These are phyloP conservation scores for Sclerospora graminicola DNA, from an alignment of 352 stramenopile genomes.

Conservation along the genomic window DNA sequence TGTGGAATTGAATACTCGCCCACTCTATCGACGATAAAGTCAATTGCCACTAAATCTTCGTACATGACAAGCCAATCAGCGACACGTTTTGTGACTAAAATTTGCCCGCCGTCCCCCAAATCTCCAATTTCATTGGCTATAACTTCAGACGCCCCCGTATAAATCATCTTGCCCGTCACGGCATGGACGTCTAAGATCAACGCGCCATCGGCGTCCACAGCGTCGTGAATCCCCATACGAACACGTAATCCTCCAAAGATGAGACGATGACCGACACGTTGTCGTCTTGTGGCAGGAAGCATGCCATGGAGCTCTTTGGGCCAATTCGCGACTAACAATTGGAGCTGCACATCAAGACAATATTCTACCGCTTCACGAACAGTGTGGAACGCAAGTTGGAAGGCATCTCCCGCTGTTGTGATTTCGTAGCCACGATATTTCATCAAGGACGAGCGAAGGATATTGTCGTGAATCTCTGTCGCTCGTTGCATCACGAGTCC, in stretches of 20 bases:
- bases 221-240: constrained; percentile 54
- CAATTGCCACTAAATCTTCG: too few relatives aligned
- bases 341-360: constrained; percentile 46
- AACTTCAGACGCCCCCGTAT: too few relatives aligned
- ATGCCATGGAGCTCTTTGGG: constrained; percentile 44
- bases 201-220: constrained; percentile 27
- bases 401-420: constrained; percentile 56
- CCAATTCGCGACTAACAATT: constrained; percentile 43
- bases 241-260: constrained; percentile 45
- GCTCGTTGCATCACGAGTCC: constrained; percentile 34
- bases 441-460: constrained; percentile 24
- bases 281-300: constrained; percentile 32
- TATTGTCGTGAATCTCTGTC: constrained; percentile 35
- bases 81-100: constrained; percentile 40
- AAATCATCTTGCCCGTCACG: constrained; percentile 51
- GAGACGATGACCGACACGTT: constrained; percentile 24
- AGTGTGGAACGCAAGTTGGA: constrained; percentile 62
- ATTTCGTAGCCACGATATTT: constrained; percentile 64
- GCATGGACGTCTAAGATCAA: constrained; percentile 37
- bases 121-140: constrained; percentile 48
- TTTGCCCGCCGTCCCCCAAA: constrained; percentile 42
- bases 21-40: too few relatives aligned
- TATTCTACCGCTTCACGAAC: constrained; percentile 52
- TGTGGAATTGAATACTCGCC: too few relatives aligned
- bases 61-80: constrained; percentile 38